phyloP scores from a whole-genome alignment of 768 basidiomycete species.

The Asterophora parasitica region DNA sequence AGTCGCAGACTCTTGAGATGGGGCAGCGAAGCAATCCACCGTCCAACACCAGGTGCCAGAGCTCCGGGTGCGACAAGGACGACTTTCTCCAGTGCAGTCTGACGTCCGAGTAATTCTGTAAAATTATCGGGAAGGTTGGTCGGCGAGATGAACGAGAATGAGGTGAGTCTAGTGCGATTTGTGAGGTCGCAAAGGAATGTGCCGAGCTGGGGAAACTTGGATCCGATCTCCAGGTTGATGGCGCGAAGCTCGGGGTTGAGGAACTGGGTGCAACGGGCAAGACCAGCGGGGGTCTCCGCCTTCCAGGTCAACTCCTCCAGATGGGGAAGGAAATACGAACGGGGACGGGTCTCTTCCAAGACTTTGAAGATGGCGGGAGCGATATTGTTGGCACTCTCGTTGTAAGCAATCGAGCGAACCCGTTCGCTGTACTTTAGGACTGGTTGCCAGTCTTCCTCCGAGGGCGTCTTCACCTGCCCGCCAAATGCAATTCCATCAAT shows the following conservation, averaged over 20 bases:
- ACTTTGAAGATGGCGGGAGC: constrained; percentile 62
- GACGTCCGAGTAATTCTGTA: constrained; percentile 57
- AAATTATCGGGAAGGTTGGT: constrained; percentile 68
- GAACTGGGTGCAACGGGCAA: constrained; percentile 64
- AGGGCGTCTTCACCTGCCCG: constrained; percentile 52
- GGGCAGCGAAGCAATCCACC: constrained; percentile 66
- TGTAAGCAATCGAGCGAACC: constrained; percentile 64
- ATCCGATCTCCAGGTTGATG: constrained; percentile 59
- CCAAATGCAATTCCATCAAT: background rate
- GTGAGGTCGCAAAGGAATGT: constrained; percentile 63
- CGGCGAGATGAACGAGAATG: constrained; percentile 67
- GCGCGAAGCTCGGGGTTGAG: constrained; percentile 57
- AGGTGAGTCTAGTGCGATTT: constrained; percentile 55
- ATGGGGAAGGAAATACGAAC: constrained; percentile 61
- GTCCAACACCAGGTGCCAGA: constrained; percentile 62
- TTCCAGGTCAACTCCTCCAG: constrained; percentile 70
- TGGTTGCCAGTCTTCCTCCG: constrained; percentile 63
- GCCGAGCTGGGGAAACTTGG: constrained; percentile 53
- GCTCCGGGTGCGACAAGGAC: constrained; percentile 72
- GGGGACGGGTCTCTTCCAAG: constrained; percentile 60
- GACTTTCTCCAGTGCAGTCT: constrained; percentile 57
- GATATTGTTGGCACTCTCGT: constrained; percentile 61
- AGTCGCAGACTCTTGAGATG: constrained; percentile 60
- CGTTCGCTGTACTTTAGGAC: constrained; percentile 64
- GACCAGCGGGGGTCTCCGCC: constrained; percentile 58